Conservation (phyloP, 2,329 filamentous ascomycete species). For the Claviceps monticola region DNA sequence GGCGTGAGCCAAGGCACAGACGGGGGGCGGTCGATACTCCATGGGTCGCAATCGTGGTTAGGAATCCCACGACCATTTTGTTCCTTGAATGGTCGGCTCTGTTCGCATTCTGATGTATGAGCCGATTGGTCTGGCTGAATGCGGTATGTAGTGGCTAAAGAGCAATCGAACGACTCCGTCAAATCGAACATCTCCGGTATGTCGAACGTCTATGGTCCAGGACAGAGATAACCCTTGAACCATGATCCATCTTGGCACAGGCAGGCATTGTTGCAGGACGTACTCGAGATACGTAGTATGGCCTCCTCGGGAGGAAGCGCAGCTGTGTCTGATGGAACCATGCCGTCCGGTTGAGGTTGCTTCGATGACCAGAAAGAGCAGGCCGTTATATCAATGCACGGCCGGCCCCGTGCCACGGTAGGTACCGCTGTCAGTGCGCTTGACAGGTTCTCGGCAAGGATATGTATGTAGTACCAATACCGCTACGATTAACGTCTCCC, state of each 20-base stretch:
- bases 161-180: neutral
- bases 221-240: no score
- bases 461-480: neutral
- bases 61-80: neutral
- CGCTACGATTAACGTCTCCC: neutral
- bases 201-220: neutral
- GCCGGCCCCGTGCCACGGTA: constrained; percentile 8
- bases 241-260: no score
- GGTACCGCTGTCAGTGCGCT: constrained; percentile 4
- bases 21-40: neutral
- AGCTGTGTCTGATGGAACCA: neutral
- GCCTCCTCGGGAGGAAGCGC: no score
- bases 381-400: constrained; percentile 4
- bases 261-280: no score
- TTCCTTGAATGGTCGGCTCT: neutral
- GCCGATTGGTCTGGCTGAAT: neutral
- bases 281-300: neutral
- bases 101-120: neutral
- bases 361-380: constrained; percentile 1
- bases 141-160: neutral
- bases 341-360: neutral
- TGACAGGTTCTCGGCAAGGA: neutral
- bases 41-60: neutral
- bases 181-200: neutral
- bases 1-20: neutral